These are phyloP conservation scores for Sarcomyxa edulis DNA, from an alignment of 768 basidiomycete species.

Conservation along the genomic window DNA sequence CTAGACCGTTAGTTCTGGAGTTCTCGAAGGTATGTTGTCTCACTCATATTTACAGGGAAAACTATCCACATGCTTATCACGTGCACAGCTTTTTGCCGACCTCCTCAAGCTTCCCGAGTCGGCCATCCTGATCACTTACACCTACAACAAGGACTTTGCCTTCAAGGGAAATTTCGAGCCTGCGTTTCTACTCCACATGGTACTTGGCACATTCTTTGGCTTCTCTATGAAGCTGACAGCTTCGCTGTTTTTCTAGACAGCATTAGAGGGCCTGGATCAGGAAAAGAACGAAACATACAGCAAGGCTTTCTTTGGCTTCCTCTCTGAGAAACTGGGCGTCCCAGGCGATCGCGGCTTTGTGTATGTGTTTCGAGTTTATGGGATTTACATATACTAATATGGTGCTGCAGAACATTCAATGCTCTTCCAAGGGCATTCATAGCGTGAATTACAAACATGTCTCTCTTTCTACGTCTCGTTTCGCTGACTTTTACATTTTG, in stretches of 20 bases:
- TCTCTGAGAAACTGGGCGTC: conserved; percentile 48
- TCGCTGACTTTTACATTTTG: neutral
- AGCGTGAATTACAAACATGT: conserved; percentile 45
- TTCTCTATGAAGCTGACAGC: neutral
- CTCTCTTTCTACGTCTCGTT: neutral
- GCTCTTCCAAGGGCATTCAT: conserved; percentile 47
- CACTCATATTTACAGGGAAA: neutral
- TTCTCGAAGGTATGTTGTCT: conserved; percentile 46
- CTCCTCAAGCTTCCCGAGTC: conserved; percentile 49
- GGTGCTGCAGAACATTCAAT: conserved; percentile 38
- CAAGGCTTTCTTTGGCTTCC: conserved; percentile 47
- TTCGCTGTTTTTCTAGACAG: conserved; percentile 32
- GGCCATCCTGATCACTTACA: conserved; percentile 49
- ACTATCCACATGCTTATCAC: neutral
- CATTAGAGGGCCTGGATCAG: conserved; percentile 49
- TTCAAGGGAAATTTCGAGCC: conserved; percentile 64
- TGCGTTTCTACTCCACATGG: conserved; percentile 53
- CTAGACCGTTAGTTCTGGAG: conserved; percentile 39
- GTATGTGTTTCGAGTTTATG: conserved; percentile 20
- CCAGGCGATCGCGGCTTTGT: conserved; percentile 55
- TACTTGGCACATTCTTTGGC: too few relatives aligned
- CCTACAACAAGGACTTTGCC: conserved; percentile 53
- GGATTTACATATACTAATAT: neutral
- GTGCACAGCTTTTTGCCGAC: conserved; percentile 43
- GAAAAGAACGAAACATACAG: conserved; percentile 48